Percentiles rank a stretch among this genome's conserved stretches.
Evolutionary conservation across 2,329 filamentous ascomycete genomes (phyloP).

Genomic region (Rhexocercosporidium sp.): DNA sequence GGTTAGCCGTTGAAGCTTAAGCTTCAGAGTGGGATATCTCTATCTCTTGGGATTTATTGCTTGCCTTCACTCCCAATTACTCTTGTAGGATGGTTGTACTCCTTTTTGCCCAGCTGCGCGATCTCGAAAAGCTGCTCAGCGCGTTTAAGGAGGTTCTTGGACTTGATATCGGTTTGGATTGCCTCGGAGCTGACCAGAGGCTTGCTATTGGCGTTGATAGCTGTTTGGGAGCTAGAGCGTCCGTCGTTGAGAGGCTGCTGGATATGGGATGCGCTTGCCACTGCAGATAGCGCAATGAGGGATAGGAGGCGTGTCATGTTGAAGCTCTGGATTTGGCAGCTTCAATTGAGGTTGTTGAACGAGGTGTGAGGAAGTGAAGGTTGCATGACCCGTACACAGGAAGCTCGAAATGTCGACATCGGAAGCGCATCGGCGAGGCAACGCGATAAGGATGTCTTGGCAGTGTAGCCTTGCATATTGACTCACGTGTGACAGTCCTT

Average conservation of each 20-base stretch:
- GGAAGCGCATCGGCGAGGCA: conserved; percentile 15
- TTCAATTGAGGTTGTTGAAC: neutral
- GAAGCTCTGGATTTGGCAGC: conserved; percentile 1
- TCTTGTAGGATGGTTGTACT: conserved; percentile 71
- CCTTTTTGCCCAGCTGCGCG: conserved; percentile 60
- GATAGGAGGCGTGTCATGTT: conserved; percentile 28
- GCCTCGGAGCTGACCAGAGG: conserved; percentile 54
- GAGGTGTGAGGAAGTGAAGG: neutral
- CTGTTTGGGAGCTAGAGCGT: conserved; percentile 29
- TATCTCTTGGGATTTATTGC: conserved; percentile 8
- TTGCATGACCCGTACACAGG: neutral
- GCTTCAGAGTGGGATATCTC: conserved; percentile 7
- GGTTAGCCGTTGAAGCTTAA: conserved; percentile 16
- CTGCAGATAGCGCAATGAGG: conserved; percentile 24
- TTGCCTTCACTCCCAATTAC: conserved; percentile 71
- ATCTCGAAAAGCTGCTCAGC: conserved; percentile 67
- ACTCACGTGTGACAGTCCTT: neutral
- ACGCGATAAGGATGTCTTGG: conserved; percentile 21
- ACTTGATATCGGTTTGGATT: conserved; percentile 61
- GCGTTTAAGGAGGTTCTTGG: conserved; percentile 60
- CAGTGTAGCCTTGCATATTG: conserved; percentile 22
- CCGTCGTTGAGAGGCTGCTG: conserved; percentile 32
- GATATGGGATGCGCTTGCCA: conserved; percentile 24
- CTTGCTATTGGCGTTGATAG: conserved; percentile 31
- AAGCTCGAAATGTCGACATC: conserved; percentile 1